phyloP scores from a whole-genome alignment of 768 basidiomycete genomes.

The Gymnopilus dilepis region DNA sequence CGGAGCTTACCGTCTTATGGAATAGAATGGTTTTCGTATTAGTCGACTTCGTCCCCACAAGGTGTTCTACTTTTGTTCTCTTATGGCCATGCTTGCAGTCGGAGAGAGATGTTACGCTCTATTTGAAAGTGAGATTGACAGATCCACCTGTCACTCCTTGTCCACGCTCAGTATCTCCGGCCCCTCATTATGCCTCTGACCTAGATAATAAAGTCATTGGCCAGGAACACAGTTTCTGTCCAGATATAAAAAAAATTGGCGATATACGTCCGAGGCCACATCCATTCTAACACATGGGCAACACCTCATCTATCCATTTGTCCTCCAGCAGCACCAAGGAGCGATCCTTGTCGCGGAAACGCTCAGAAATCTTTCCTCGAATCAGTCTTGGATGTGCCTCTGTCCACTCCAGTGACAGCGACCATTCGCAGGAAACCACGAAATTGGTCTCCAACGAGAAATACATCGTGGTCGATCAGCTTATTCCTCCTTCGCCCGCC shows the following conservation, averaged over 20 bases:
- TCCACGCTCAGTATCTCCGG: conserved; percentile 16
- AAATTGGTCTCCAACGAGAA: conserved; percentile 37
- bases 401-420: conserved; percentile 38
- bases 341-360: conserved; percentile 35
- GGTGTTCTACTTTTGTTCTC: background rate
- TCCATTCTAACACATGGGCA: conserved; percentile 34
- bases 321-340: conserved; percentile 21
- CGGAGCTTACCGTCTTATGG: background rate
- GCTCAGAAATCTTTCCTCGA: conserved; percentile 42
- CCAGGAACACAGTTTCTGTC: conserved; percentile 25
- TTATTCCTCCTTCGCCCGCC: conserved; percentile 26
- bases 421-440: conserved; percentile 46
- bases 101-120: conserved; percentile 26
- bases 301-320: conserved; percentile 32
- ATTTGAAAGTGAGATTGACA: conserved; percentile 32
- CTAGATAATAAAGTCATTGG: conserved; percentile 22
- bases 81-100: conserved; percentile 15
- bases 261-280: conserved; percentile 17
- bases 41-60: background rate
- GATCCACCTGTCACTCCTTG: conserved; percentile 30
- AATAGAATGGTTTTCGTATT: conserved; percentile 4
- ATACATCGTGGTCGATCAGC: conserved; percentile 27
- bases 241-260: conserved; percentile 19
- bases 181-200: conserved; percentile 20
- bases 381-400: conserved; percentile 46